phyloP scores from a whole-genome alignment of 148 eudicot genomes.

The Vaccinium macrocarpon region DNA sequence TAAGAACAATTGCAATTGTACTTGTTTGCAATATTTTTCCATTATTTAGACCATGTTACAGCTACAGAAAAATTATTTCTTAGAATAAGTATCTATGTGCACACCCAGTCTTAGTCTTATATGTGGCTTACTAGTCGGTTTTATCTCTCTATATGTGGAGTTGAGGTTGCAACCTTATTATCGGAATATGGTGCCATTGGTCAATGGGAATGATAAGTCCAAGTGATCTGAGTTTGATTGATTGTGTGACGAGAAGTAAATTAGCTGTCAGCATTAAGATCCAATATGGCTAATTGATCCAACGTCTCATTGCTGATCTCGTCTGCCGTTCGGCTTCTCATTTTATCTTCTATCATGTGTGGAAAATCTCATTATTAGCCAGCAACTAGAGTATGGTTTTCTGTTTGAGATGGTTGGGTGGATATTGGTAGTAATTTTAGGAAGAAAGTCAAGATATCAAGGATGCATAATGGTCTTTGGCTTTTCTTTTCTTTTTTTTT shows the following conservation, averaged over 20 bases:
- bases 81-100: neutral
- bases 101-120: neutral
- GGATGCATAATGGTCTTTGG: neutral
- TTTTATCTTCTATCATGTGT: neutral
- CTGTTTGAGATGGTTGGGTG: neutral
- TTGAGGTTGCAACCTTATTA: neutral
- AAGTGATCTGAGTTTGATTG: neutral
- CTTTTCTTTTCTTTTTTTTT: neutral
- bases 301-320: neutral
- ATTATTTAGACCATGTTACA: neutral
- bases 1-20: neutral
- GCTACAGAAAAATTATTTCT: neutral
- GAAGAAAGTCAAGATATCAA: conserved; percentile 1
- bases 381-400: neutral
- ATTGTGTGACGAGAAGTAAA: neutral
- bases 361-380: neutral
- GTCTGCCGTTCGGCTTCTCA: neutral
- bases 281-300: neutral
- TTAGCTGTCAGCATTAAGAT: neutral
- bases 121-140: neutral
- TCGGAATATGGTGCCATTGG: neutral
- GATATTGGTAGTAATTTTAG: neutral
- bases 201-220: neutral
- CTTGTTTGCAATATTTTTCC: neutral
- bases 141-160: neutral